These are phyloP conservation scores for Trichoderma polysporum DNA, from an alignment of 2,329 filamentous ascomycete species.

Conservation along the genomic window DNA sequence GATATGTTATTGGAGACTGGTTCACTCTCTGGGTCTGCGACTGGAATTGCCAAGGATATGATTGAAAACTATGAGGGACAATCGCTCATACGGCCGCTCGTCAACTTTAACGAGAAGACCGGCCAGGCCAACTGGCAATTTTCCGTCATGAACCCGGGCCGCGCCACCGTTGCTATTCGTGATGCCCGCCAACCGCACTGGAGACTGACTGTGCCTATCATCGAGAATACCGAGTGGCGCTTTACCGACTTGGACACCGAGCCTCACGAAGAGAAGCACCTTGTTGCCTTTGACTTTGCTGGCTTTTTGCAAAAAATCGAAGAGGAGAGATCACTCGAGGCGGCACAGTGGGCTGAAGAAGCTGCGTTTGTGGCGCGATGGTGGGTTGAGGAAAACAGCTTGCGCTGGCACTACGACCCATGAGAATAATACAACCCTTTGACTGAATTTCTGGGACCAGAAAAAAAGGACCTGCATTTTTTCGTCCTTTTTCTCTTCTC, in stretches of 20 bases:
- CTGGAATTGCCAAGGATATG: conserved; percentile 25
- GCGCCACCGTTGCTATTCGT: conserved; percentile 29
- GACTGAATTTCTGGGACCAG: not conserved
- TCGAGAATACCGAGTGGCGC: conserved; percentile 30
- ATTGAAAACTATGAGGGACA: conserved; percentile 30
- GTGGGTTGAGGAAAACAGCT: conserved; percentile 29
- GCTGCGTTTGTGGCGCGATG: conserved; percentile 27
- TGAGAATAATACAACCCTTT: not conserved
- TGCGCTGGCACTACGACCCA: conserved; percentile 26
- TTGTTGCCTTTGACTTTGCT: conserved; percentile 25
- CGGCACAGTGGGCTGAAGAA: conserved; percentile 26
- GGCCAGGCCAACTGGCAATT: conserved; percentile 29
- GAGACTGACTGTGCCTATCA: conserved; percentile 30
- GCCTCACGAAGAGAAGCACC: conserved; percentile 24
- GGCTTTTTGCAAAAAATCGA: conserved; percentile 23
- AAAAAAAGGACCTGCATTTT: not conserved
- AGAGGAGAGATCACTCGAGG: conserved; percentile 19
- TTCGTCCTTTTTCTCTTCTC: not conserved
- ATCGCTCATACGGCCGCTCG: conserved; percentile 28
- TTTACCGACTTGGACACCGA: conserved; percentile 27
- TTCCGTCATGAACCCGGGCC: conserved; percentile 31
- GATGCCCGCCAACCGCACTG: conserved; percentile 27
- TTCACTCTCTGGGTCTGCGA: conserved; percentile 26
- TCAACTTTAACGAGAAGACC: conserved; percentile 17
- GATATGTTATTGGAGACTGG: conserved; percentile 35